A percentile compares a stretch with the other conserved stretches of the same genome.
Conservation (phyloP, 352 stramenopile species). For the Aphanomyces invadans region DNA sequence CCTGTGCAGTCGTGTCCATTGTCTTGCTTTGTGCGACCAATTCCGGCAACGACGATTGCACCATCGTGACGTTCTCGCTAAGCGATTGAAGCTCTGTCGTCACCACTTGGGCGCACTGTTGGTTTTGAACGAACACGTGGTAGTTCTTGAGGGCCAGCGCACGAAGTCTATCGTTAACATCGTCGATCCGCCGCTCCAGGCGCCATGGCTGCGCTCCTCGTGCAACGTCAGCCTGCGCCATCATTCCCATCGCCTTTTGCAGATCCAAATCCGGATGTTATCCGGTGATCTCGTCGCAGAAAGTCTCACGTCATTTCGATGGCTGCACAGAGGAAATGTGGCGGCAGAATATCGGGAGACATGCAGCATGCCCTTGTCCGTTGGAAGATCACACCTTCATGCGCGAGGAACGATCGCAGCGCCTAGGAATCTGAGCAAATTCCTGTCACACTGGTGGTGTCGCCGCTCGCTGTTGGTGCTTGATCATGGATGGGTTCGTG, state of each 20-base stretch:
- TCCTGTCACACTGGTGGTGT: not conserved
- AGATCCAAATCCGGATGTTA: too few relatives aligned
- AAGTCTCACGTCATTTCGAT: too few relatives aligned
- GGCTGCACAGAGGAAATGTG: too few relatives aligned
- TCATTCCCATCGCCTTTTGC: too few relatives aligned
- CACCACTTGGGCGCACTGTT: constrained; percentile 76
- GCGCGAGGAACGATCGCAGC: not conserved
- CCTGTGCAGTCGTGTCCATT: constrained; percentile 47
- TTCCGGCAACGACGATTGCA: constrained; percentile 44
- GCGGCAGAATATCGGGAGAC: too few relatives aligned
- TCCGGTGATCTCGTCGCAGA: too few relatives aligned
- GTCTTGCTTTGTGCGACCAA: constrained; percentile 44
- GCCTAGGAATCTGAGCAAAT: not conserved
- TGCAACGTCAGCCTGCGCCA: not conserved
- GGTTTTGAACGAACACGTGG: constrained; percentile 87
- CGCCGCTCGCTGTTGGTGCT: not conserved
- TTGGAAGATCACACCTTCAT: too few relatives aligned
- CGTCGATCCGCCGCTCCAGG: constrained; percentile 10
- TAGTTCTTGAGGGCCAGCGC: constrained; percentile 58
- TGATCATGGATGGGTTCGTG: too few relatives aligned
- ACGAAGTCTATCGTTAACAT: constrained; percentile 1
- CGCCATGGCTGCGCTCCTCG: constrained; percentile 5
- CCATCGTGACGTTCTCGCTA: constrained; percentile 52
- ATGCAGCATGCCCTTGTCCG: too few relatives aligned
- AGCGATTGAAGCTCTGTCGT: constrained; percentile 66